Base-by-base conservation (phyloP, 2,329 filamentous ascomycete genomes). In the Neonectria hederae region DNA sequence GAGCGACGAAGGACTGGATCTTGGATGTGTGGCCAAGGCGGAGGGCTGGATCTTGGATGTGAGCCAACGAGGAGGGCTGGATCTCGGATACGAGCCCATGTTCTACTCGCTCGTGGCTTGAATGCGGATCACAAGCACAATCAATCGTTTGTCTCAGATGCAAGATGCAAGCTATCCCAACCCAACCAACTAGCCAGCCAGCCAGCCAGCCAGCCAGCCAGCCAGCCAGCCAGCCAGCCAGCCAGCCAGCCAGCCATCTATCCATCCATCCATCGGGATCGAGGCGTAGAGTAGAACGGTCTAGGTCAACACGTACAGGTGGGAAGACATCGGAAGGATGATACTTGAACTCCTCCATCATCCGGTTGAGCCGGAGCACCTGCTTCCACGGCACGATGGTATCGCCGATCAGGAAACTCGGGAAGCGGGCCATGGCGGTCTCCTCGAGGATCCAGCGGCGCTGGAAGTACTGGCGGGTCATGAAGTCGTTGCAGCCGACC, bases 401-500 rank as follows among this genome's bases (percentile, higher is more conserved):
- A 56, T 79, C 76, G 30, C 77, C 77, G 26, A 79, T 70, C 4
- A 80, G 66, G 38, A 75, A 75, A 2, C 70, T 63, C 17, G 72
- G 72, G 35, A 79, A 76, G 2, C 76, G 70, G 1, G 76, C 75
- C 65, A 77, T 68, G 38, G 76, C 69, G 40, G 80, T 72, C 64
- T 79, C 78, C 49, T 78, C 77, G 2, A 79, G 68, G 49, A 79
- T 79, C 78, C 78, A 79, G 2, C 72, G 74, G 7, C 77, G 76
- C 30, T 76, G 74, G 55, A 79, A 79, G 56, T 76, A 78, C 2
- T 73, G 70, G 5, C 78, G 71, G 32, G 61, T 68, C 42, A 78
- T 65, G 45, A 79, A 78, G 46, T 75, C 75, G 9, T 61, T 65
- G 11, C 65, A 65, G 13, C 73, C 72, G 28, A 67, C 61, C 59